Evolutionary conservation across 2,329 filamentous ascomycete genomes (phyloP).

Genomic region (Fusarium algeriense): DNA sequence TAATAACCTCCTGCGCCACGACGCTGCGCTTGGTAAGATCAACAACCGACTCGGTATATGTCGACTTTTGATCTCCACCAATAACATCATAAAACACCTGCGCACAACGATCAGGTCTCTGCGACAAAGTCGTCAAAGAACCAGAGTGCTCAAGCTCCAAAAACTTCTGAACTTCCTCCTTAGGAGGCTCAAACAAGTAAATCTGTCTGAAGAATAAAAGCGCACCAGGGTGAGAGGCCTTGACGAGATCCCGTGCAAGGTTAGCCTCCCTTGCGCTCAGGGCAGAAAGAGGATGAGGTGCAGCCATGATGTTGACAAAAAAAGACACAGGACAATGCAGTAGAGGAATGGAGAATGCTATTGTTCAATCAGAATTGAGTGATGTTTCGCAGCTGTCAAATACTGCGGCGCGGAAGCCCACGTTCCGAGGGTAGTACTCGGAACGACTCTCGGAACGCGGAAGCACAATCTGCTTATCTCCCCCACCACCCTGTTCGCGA

Average conservation of each 20-base stretch:
- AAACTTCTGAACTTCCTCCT: slow-evolving; percentile 59
- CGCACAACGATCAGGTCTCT: slow-evolving; percentile 54
- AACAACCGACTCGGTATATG: slow-evolving; percentile 54
- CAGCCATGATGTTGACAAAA: not conserved
- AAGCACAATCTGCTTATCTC: not conserved
- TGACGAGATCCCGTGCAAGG: slow-evolving; percentile 52
- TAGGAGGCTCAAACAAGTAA: slow-evolving; percentile 63
- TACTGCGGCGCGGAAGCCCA: not conserved
- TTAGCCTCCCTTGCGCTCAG: slow-evolving; percentile 49
- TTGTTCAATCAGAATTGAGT: not conserved
- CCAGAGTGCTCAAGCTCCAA: slow-evolving; percentile 59
- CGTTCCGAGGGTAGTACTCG: slow-evolving; percentile 3
- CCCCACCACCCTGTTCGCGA: not conserved
- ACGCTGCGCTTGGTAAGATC: slow-evolving; percentile 47
- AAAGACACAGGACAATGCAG: not conserved
- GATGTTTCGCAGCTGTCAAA: not conserved
- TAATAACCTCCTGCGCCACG: slow-evolving; percentile 46
- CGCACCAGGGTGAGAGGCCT: slow-evolving; percentile 45
- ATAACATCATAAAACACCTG: slow-evolving; percentile 57
- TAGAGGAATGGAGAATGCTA: not conserved
- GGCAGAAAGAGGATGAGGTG: slow-evolving; percentile 50
- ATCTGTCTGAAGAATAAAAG: slow-evolving; percentile 62
- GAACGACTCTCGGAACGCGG: slow-evolving; percentile 17
- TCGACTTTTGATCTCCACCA: slow-evolving; percentile 37
- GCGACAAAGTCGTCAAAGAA: slow-evolving; percentile 43